phyloP scores from a whole-genome alignment of 2,329 filamentous ascomycete species.

The Stagonosporopsis tanaceti region DNA sequence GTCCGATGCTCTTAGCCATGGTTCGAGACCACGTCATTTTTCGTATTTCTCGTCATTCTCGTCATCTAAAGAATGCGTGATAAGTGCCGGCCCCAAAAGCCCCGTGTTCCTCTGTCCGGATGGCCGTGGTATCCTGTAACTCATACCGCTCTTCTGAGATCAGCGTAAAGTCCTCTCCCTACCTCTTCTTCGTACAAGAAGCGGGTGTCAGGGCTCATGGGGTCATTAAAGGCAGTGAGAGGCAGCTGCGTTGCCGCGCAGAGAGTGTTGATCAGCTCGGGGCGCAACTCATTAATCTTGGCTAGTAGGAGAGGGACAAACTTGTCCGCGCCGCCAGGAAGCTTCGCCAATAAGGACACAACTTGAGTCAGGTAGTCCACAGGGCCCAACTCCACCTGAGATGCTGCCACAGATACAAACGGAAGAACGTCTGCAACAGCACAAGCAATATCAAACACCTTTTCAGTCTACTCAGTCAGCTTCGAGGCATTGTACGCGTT shows the following conservation, averaged over 20 bases:
- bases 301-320: constrained; percentile 38
- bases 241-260: constrained; percentile 27
- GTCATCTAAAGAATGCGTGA: background rate
- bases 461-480: constrained; percentile 32
- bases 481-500: background rate
- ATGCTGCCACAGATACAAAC: constrained; percentile 26
- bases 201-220: constrained; percentile 35
- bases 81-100: background rate
- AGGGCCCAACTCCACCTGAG: constrained; percentile 27
- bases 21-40: background rate
- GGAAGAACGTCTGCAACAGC: constrained; percentile 39
- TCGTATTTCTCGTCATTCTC: too few species aligned
- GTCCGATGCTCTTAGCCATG: background rate
- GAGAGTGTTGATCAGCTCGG: constrained; percentile 28
- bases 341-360: constrained; percentile 28
- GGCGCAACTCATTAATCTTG: constrained; percentile 38
- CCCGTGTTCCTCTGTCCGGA: background rate
- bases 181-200: constrained; percentile 41
- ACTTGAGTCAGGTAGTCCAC: constrained; percentile 31
- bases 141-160: constrained; percentile 27
- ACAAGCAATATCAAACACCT: constrained; percentile 43
- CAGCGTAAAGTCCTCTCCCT: constrained; percentile 27
- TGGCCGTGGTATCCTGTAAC: background rate
- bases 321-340: constrained; percentile 34
- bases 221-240: constrained; percentile 16